A percentile compares a stretch with the other conserved stretches of the same genome.
Conservation (phyloP, 2,329 filamentous ascomycete species). For the Anthostomella pinea region DNA sequence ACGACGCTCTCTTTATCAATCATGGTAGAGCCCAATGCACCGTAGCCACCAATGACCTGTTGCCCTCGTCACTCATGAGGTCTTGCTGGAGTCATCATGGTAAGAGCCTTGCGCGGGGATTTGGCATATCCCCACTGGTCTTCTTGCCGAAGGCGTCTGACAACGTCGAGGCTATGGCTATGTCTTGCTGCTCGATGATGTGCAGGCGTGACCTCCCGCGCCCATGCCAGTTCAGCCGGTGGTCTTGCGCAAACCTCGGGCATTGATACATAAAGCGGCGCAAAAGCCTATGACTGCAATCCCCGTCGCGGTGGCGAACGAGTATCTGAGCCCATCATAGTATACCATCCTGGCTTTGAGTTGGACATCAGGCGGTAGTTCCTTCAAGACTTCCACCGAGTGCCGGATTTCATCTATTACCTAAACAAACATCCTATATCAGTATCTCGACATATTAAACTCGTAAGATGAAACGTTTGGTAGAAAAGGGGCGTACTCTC, state of each 20-base stretch:
- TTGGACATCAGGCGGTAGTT: constrained; percentile 55
- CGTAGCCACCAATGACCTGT: too few relatives aligned
- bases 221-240: constrained; percentile 10
- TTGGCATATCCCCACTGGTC: too few relatives aligned
- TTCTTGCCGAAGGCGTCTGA: too few relatives aligned
- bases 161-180: neutral
- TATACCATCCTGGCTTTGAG: constrained; percentile 56
- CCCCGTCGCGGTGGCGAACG: constrained; percentile 53
- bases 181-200: neutral
- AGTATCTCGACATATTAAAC: constrained; percentile 24
- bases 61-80: too few relatives aligned
- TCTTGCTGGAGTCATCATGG: too few relatives aligned
- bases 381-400: constrained; percentile 53
- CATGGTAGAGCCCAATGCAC: too few relatives aligned
- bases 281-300: constrained; percentile 49
- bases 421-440: constrained; percentile 34
- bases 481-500: constrained; percentile 42
- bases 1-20: too few relatives aligned
- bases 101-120: too few relatives aligned
- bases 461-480: constrained; percentile 11
- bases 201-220: too few relatives aligned
- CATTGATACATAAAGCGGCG: constrained; percentile 44
- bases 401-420: constrained; percentile 61
- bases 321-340: constrained; percentile 55
- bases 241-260: constrained; percentile 31